Evolutionary conservation across 495 filamentous ascomycete species (phyloP).

Genomic region (Aspergillus baeticus): DNA sequence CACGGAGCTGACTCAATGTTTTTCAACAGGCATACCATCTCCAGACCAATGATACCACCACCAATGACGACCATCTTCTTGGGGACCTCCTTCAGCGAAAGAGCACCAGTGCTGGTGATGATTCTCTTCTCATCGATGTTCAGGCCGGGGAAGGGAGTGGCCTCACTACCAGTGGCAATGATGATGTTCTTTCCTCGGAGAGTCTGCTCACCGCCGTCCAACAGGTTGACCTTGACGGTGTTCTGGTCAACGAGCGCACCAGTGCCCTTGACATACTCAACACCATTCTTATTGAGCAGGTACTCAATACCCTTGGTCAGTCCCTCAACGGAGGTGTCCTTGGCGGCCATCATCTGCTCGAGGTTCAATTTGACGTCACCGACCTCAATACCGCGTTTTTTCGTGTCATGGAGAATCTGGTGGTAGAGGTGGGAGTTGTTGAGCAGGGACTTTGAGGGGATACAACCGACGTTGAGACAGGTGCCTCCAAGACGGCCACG

Average conservation of each 20-base stretch:
- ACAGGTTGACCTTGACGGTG: conserved; percentile 84
- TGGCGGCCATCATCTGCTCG: conserved; percentile 94
- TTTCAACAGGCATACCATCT: conserved; percentile 65
- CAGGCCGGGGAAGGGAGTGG: conserved; percentile 93
- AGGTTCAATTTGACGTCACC: conserved; percentile 96
- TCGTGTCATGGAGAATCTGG: conserved; percentile 93
- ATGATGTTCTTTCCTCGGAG: conserved; percentile 93
- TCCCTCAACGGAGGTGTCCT: conserved; percentile 83
- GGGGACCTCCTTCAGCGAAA: conserved; percentile 83
- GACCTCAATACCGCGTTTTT: conserved; percentile 95
- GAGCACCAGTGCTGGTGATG: conserved; percentile 92
- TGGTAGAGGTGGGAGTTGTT: conserved; percentile 99
- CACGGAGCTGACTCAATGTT: neutral
- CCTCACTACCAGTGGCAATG: conserved; percentile 92
- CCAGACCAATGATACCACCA: conserved; percentile 96
- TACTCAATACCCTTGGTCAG: conserved; percentile 98
- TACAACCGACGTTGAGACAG: conserved; percentile 98
- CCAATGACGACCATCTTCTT: conserved; percentile 98
- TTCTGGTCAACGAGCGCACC: conserved; percentile 85
- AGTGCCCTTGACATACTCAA: conserved; percentile 93
- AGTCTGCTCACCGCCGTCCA: conserved; percentile 85
- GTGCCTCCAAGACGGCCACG: conserved; percentile 92
- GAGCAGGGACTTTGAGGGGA: conserved; percentile 97
- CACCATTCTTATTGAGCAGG: conserved; percentile 97
- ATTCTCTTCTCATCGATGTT: conserved; percentile 97